phyloP scores from a whole-genome alignment of 805 yeast species.

The Candida golubevii region DNA sequence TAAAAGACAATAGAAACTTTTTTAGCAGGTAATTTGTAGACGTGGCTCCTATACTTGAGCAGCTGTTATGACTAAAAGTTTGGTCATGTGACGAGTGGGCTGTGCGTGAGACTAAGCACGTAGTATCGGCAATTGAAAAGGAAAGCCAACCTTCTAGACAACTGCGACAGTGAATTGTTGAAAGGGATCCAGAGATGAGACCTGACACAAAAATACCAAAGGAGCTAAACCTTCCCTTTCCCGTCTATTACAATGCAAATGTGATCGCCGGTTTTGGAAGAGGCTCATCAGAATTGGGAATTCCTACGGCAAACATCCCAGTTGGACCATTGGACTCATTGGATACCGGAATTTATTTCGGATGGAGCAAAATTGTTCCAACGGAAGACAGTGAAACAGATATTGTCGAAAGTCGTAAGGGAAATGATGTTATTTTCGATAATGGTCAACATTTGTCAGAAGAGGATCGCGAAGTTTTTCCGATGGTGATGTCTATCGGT shows the following conservation, averaged over 20 bases:
- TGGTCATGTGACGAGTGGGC: too few species aligned
- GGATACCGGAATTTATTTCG: slow-evolving; percentile 86
- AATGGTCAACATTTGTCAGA: slow-evolving; percentile 51
- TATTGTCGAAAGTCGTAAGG: slow-evolving; percentile 16
- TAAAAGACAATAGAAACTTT: too few species aligned
- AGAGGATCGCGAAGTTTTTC: slow-evolving; percentile 49
- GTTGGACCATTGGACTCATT: slow-evolving; percentile 45
- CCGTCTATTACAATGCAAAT: slow-evolving; percentile 39
- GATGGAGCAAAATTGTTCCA: slow-evolving; percentile 50
- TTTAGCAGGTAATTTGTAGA: too few species aligned
- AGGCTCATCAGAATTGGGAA: slow-evolving; percentile 89
- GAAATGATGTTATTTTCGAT: slow-evolving; percentile 42
- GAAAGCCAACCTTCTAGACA: too few species aligned
- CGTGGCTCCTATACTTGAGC: too few species aligned
- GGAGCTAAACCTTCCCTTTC: slow-evolving; percentile 46
- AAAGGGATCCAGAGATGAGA: slow-evolving; percentile 19
- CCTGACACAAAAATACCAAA: slow-evolving; percentile 45
- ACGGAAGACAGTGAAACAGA: slow-evolving; percentile 9
- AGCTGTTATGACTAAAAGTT: too few species aligned
- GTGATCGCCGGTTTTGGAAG: slow-evolving; percentile 88
- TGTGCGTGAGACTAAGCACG: too few species aligned
- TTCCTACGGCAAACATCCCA: slow-evolving; percentile 92
- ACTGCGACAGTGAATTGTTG: too few species aligned
- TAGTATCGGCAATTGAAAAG: too few species aligned
- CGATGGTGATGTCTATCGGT: slow-evolving; percentile 95